phyloP scores from a whole-genome alignment of 371 early-diverging fungal species.

The Coelomomyces lativittatus region DNA sequence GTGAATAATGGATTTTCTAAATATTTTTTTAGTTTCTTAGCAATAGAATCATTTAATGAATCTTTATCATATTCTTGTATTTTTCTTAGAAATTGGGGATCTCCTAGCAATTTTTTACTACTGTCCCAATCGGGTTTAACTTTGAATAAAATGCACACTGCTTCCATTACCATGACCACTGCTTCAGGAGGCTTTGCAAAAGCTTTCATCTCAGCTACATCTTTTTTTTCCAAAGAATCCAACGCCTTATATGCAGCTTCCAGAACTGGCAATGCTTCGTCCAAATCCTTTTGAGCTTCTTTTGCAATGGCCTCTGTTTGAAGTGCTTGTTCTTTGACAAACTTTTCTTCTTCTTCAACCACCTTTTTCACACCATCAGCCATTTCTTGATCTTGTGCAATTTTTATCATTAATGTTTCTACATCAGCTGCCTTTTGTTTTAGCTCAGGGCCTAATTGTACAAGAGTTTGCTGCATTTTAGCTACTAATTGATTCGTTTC shows the following conservation, averaged over 20 bases:
- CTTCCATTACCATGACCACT: slow-evolving; percentile 42
- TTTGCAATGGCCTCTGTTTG: slow-evolving; percentile 37
- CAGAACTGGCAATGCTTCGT: slow-evolving; percentile 37
- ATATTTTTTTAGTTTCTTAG: slow-evolving; percentile 31
- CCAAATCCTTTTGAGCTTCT: slow-evolving; percentile 34
- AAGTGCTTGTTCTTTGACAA: slow-evolving; percentile 30
- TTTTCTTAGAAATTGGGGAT: slow-evolving; percentile 31
- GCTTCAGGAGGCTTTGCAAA: slow-evolving; percentile 47
- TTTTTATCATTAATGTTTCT: slow-evolving; percentile 33
- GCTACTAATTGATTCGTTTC: slow-evolving; percentile 37
- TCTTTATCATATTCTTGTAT: slow-evolving; percentile 40
- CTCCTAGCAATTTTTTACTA: slow-evolving; percentile 22
- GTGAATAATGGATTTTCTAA: slow-evolving; percentile 37
- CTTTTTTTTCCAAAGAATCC: slow-evolving; percentile 34
- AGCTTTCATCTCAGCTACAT: slow-evolving; percentile 42
- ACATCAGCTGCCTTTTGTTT: slow-evolving; percentile 31
- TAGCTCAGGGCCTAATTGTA: slow-evolving; percentile 35
- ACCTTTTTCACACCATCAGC: slow-evolving; percentile 29
- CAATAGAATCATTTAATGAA: slow-evolving; percentile 18
- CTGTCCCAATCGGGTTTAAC: slow-evolving; percentile 45
- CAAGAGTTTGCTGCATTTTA: slow-evolving; percentile 28
- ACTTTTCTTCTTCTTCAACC: slow-evolving; percentile 20
- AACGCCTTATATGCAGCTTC: slow-evolving; percentile 37
- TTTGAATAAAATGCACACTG: slow-evolving; percentile 36
- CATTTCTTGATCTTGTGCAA: slow-evolving; percentile 28